These are phyloP conservation scores for Metschnikowia shivogae DNA, from an alignment of 805 yeast genomes.

Conservation along the genomic window DNA sequence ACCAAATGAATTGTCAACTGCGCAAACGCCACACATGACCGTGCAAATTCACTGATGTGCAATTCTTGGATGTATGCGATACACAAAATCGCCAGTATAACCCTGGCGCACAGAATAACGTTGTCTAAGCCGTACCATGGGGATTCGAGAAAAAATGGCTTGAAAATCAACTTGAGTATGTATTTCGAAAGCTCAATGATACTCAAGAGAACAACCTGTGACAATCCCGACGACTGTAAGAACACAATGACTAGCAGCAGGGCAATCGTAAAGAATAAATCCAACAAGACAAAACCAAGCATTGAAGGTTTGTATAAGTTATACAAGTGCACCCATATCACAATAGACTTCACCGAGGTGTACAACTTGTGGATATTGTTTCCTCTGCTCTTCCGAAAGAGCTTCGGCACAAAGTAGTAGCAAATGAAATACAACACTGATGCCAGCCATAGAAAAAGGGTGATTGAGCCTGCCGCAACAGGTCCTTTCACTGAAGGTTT, in stretches of 20 bases:
- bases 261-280: conserved; percentile 27
- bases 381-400: conserved; percentile 14
- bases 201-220: conserved; percentile 40
- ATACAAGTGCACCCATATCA: conserved; percentile 46
- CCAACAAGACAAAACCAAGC: conserved; percentile 36
- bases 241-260: conserved; percentile 41
- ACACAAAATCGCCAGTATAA: conserved; percentile 38
- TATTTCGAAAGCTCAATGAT: conserved; percentile 31
- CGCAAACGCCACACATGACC: conserved; percentile 42
- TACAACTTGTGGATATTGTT: conserved; percentile 33
- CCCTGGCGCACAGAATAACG: conserved; percentile 34
- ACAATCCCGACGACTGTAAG: conserved; percentile 40
- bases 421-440: conserved; percentile 12
- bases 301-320: conserved; percentile 40
- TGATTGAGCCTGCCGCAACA: conserved; percentile 22
- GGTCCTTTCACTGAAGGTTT: background rate
- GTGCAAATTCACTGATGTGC: conserved; percentile 29
- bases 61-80: conserved; percentile 40
- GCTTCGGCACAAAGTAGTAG: conserved; percentile 14
- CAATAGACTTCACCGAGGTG: conserved; percentile 44
- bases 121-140: conserved; percentile 29
- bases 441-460: conserved; percentile 18
- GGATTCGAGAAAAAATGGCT: conserved; percentile 28
- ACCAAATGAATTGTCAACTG: conserved; percentile 41
- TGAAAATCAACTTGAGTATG: conserved; percentile 18